These are phyloP conservation scores for Solioccasus polychromus DNA, from an alignment of 768 basidiomycete species.

Conservation along the genomic window DNA sequence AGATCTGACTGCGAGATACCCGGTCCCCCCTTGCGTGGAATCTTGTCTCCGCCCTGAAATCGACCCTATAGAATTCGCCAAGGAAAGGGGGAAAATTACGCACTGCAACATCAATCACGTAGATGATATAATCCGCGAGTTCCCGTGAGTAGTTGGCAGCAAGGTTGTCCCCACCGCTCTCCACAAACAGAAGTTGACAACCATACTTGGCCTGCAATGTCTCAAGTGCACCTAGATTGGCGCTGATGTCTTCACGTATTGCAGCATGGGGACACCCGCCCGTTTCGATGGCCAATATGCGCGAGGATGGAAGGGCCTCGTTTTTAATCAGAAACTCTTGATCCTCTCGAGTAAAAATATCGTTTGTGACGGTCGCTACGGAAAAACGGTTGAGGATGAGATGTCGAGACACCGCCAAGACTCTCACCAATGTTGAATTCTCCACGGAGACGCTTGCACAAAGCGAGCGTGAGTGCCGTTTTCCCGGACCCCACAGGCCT, in stretches of 20 bases:
- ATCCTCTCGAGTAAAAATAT: slow-evolving; percentile 98
- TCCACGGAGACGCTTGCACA: slow-evolving; percentile 77
- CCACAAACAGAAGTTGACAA: slow-evolving; percentile 90
- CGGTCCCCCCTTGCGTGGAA: slow-evolving; percentile 96
- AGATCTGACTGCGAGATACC: slow-evolving; percentile 97
- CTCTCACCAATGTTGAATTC: slow-evolving; percentile 86
- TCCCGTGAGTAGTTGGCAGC: slow-evolving; percentile 97
- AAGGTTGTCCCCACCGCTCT: slow-evolving; percentile 95
- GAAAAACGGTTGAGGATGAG: slow-evolving; percentile 12
- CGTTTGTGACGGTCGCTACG: slow-evolving; percentile 94
- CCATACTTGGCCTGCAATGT: slow-evolving; percentile 87
- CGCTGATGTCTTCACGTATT: slow-evolving; percentile 96
- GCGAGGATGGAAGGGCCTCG: slow-evolving; percentile 76
- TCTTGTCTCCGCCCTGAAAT: slow-evolving; percentile 90
- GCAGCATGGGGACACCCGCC: slow-evolving; percentile 98
- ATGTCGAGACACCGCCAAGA: slow-evolving; percentile 2
- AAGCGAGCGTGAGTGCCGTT: slow-evolving; percentile 87
- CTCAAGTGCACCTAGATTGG: slow-evolving; percentile 95
- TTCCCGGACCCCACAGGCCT: slow-evolving; percentile 99
- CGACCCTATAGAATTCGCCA: neutral
- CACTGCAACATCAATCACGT: slow-evolving; percentile 85
- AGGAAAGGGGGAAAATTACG: slow-evolving; percentile 24
- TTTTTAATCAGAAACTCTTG: slow-evolving; percentile 96
- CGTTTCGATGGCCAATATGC: slow-evolving; percentile 96
- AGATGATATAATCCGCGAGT: slow-evolving; percentile 96